phyloP scores from a whole-genome alignment of 306 rosid species.

The Fragaria iinumae region DNA sequence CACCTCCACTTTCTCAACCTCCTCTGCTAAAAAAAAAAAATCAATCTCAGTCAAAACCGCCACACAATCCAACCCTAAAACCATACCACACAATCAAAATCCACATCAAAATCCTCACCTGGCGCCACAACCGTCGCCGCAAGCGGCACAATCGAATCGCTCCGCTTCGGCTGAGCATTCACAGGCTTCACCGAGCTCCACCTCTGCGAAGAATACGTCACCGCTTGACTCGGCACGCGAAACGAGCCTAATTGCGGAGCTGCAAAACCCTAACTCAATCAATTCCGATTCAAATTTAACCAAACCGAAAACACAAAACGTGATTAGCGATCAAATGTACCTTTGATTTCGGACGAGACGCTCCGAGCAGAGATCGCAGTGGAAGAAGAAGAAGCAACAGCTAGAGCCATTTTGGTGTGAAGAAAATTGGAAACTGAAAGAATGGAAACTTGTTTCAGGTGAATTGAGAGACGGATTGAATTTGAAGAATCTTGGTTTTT shows the following conservation, averaged over 20 bases:
- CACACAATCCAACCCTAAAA: neutral
- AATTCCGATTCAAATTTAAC: neutral
- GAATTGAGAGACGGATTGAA: neutral
- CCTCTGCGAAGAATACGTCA: constrained; percentile 38
- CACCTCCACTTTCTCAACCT: constrained; percentile 43
- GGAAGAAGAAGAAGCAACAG: constrained; percentile 53
- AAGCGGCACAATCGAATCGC: constrained; percentile 43
- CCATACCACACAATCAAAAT: neutral
- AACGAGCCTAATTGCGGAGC: constrained; percentile 49
- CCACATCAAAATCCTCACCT: constrained; percentile 33
- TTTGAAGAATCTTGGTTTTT: too few relatives aligned
- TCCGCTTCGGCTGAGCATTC: constrained; percentile 49
- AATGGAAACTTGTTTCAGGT: neutral
- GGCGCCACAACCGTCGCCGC: constrained; percentile 47
- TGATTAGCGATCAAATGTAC: constrained; percentile 27
- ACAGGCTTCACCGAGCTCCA: constrained; percentile 39
- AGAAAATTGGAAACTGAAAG: neutral
- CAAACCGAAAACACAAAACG: neutral
- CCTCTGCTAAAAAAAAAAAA: constrained; percentile 52
- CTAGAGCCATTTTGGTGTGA: constrained; percentile 50
- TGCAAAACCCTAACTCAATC: constrained; percentile 26
- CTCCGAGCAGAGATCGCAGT: constrained; percentile 38
- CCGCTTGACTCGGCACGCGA: constrained; percentile 22
- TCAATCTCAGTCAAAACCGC: neutral
- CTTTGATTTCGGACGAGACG: constrained; percentile 43